These are phyloP conservation scores for Diaporthe aspalathi DNA, from an alignment of 2,329 filamentous ascomycete genomes.

Conservation along the genomic window DNA sequence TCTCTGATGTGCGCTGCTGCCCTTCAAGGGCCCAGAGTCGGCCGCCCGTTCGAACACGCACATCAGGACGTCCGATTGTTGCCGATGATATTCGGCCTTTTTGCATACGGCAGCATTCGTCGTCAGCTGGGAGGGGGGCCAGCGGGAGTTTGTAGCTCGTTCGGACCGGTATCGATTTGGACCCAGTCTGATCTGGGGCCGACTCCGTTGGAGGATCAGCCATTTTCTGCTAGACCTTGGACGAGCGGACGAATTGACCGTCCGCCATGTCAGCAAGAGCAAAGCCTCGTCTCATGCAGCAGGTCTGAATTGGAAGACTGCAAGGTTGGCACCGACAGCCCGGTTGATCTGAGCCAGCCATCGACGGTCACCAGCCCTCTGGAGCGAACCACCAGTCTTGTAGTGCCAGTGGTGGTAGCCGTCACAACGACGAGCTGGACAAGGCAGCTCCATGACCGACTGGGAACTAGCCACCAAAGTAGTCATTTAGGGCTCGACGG, in stretches of 20 bases:
- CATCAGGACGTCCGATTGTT: neutral
- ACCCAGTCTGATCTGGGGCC: neutral
- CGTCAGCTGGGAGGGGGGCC: neutral
- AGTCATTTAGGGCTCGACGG: constrained; percentile 32
- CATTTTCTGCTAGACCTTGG: too few species aligned
- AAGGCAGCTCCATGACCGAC: constrained; percentile 16
- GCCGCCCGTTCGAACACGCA: neutral
- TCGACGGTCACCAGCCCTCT: neutral
- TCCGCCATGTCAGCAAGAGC: constrained; percentile 18
- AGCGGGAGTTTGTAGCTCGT: neutral
- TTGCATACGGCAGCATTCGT: neutral
- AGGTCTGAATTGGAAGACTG: constrained; percentile 12
- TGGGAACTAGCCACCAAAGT: constrained; percentile 7
- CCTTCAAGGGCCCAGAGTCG: neutral
- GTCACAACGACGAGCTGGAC: too few species aligned
- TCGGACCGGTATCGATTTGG: neutral
- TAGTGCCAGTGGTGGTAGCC: constrained; percentile 7
- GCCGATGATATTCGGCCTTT: neutral
- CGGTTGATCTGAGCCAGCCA: constrained; percentile 21
- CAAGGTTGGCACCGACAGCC: neutral
- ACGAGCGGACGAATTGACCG: too few species aligned
- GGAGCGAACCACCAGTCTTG: constrained; percentile 8
- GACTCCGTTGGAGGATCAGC: neutral
- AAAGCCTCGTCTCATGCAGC: constrained; percentile 23
- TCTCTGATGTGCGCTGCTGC: neutral